These are phyloP conservation scores for Pelargonium australe DNA, from an alignment of 441 rosid genomes.

Conservation along the genomic window DNA sequence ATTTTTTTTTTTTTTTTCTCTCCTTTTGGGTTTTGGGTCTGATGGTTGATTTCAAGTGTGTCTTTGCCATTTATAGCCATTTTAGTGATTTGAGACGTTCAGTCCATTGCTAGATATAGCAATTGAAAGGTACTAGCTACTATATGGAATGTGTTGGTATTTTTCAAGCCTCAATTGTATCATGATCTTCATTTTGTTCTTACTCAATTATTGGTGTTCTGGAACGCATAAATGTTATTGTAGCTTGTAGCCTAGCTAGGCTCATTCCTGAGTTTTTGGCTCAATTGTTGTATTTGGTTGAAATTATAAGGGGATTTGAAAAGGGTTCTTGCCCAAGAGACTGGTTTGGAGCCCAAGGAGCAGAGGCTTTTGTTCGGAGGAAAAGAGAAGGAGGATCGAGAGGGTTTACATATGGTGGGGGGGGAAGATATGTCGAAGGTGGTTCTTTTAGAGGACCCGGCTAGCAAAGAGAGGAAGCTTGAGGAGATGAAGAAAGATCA, in stretches of 20 bases:
- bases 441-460: conserved; percentile 46
- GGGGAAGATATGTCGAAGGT: conserved; percentile 48
- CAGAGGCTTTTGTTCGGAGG: conserved; percentile 52
- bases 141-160: background rate
- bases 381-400: conserved; percentile 45
- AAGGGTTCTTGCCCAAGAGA: conserved; percentile 31
- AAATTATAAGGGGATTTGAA: conserved; percentile 46
- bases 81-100: background rate
- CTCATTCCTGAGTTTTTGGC: conserved; percentile 4
- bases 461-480: conserved; percentile 47
- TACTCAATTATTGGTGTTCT: conserved; percentile 2
- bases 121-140: background rate
- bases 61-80: background rate
- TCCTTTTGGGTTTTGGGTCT: background rate
- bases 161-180: background rate
- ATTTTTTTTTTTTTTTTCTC: no score
- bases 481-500: conserved; percentile 36
- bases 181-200: background rate
- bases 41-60: conserved; percentile 8
- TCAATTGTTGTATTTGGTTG: conserved; percentile 16
- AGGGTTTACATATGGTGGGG: conserved; percentile 44
- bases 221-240: background rate
- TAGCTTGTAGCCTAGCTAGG: background rate
- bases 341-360: conserved; percentile 43
- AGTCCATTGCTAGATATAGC: background rate